Base-by-base conservation (phyloP, 108 stramenopile species). In the Aurantiochytrium sp. region DNA sequence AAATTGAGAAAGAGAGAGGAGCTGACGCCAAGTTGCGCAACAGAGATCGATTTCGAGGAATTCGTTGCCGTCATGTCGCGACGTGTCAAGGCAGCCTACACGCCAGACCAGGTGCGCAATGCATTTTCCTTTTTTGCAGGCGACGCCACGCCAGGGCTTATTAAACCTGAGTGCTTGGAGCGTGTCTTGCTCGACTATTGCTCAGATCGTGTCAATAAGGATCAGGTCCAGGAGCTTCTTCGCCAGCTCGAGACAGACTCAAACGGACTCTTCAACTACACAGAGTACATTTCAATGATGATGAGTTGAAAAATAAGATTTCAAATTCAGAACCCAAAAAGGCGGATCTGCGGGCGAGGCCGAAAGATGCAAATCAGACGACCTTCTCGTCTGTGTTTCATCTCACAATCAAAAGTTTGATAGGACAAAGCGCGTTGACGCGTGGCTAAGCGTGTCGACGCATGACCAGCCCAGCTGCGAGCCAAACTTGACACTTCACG, bases 221-320 rank as follows among this genome's bases (percentile, higher is more conserved):
- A 94, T 14, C 94, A 95, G 53, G 94, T 94, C 21, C 91, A 90
- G 58, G 95, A 95, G 42, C 59, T 94, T 5, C 89, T 95, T 45
- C 89, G 90, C 35, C 95, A 95, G 91, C 90, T 95, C 4, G 95
- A 95, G 76, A 91, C 93, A 12, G 95, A 95, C 64, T 72, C 59
- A 23, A 91, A 91, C 43, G 94, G 95, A 47, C 49, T 92, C 57
- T 83, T 95, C n/a, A 93, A 95, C 90, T 95, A 93, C 87, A 49
- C 92, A 5, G 94, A 94, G 60, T 95, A 94, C 73, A 88, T 95
- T 23, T 92, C 93, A 58, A 95, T 94, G 93, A 94, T 95, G 92
- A 60, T 93, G 93, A 51, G 23, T 19, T 69, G 42, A 69, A 42
- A 12, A 35, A 35, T 35, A 35, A 35, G 35, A 35, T 35, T 35